These are phyloP conservation scores for Eutypa lata DNA, from an alignment of 2,329 filamentous ascomycete genomes.

Conservation along the genomic window DNA sequence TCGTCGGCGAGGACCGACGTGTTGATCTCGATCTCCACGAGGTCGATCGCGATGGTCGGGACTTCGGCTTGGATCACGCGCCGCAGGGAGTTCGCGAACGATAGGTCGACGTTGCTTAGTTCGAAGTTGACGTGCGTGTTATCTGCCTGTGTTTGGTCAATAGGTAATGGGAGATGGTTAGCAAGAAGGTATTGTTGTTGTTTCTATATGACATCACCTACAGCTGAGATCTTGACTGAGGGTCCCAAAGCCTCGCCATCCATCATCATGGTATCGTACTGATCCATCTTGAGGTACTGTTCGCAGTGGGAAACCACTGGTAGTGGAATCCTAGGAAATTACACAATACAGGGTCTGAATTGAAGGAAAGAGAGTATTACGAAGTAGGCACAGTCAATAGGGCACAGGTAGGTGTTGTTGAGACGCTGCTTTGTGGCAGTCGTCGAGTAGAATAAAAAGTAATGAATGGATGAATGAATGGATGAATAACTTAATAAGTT, in stretches of 20 bases:
- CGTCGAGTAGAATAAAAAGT: background rate
- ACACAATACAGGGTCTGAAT: too few species aligned
- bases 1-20: constrained; percentile 96
- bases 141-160: constrained; percentile 60
- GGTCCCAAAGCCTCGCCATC: constrained; percentile 56
- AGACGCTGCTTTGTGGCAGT: background rate
- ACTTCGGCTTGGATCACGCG: constrained; percentile 91
- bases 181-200: background rate
- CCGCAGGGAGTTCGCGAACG: constrained; percentile 89
- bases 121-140: constrained; percentile 84
- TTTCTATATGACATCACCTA: constrained; percentile 29
- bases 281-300: constrained; percentile 40
- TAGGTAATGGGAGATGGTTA: background rate
- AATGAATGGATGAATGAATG: background rate
- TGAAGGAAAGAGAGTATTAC: too few species aligned
- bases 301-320: background rate
- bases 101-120: constrained; percentile 81
- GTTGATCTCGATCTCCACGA: constrained; percentile 90
- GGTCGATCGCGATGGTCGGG: constrained; percentile 89
- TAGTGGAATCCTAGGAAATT: too few species aligned
- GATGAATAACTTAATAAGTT: too few species aligned
- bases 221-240: constrained; percentile 59
- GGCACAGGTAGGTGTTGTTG: too few species aligned
- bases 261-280: constrained; percentile 58
- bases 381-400: too few species aligned